Base-by-base conservation (phyloP, 768 basidiomycete species). In the Cyclocybe aegerita region DNA sequence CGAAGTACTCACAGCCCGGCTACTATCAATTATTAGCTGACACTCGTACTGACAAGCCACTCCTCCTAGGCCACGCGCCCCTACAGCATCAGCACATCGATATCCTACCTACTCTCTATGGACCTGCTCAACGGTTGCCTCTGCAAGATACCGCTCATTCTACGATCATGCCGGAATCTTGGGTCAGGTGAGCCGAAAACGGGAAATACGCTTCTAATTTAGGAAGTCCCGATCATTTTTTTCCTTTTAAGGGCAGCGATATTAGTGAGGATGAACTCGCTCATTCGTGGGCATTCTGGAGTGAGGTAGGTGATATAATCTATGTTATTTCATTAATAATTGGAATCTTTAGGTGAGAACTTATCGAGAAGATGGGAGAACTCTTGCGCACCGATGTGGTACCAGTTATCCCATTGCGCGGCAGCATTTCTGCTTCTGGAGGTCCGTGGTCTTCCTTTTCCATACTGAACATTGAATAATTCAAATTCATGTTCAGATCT, bases 101-200 rank as follows among this genome's bases (percentile, higher is more conserved):
- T 42, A 69, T 90, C 11, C 72, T 89, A 8, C 79, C 86, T 34
- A 76, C 81, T 3, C 78, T 81, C 8, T 69, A 69, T 15, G 65
- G 76, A 4, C 61, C 73, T 4, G 72, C 73, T 5, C 59, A 74
- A 39, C 70, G 71, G 12, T 71, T 91, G 4, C 86, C 90, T 9
- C 77, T 92, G 23, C 73, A 80, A 11, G 88, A 92, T 57, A 85
- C 86, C 0, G 71, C 74, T 9, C 71, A 79, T 34, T 80, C 85
- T 8, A 82, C 82, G 32, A 80, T 74, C 46, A 93, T 94, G 89
- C 92, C 92, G 2, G 85, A 89, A 54, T 73, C 91, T 3, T 93
- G 93, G 88, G 91, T 93, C 40, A 81, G 90, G 74, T 75, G 54
- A 44, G 50, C 49, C 9, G 9, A 14, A 23, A 23, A 3, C 5